A percentile compares a stretch with the other conserved stretches of the same genome.
These are phyloP conservation scores for Amaranthus tricolor DNA, from an alignment of 179 eudicot genomes.

Conservation along the genomic window DNA sequence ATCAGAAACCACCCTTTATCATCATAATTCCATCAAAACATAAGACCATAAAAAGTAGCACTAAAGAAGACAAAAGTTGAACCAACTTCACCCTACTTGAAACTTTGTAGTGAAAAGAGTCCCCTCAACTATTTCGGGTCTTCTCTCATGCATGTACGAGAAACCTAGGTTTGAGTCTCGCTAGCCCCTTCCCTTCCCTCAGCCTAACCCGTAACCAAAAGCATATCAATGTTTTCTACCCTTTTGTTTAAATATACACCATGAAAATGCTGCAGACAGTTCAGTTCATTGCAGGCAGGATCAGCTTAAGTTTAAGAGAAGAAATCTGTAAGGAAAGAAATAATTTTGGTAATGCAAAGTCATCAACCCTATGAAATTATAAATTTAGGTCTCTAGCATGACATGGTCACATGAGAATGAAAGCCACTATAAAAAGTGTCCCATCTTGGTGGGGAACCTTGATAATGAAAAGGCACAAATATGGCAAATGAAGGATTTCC, in stretches of 20 bases:
- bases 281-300: no score
- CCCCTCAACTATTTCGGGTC: constrained; percentile 11
- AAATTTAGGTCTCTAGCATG: constrained; percentile 12
- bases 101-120: constrained; percentile 24
- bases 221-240: constrained; percentile 14
- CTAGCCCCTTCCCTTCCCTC: no score
- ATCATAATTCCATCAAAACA: constrained; percentile 32
- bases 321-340: background rate
- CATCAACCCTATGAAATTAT: background rate
- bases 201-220: no score
- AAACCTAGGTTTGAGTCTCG: no score
- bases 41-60: constrained; percentile 9
- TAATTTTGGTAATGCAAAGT: no score
- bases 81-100: no score
- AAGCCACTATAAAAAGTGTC: constrained; percentile 23
- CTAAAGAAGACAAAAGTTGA: constrained; percentile 21
- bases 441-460: constrained; percentile 16
- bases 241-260: background rate
- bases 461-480: constrained; percentile 18
- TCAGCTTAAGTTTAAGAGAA: no score
- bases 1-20: constrained; percentile 26
- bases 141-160: background rate
- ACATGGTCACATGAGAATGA: background rate
- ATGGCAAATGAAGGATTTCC: constrained; percentile 28
- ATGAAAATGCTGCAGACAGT: background rate